Base-by-base conservation (phyloP, 169 alveolate species). In the Plasmodium adleri region DNA sequence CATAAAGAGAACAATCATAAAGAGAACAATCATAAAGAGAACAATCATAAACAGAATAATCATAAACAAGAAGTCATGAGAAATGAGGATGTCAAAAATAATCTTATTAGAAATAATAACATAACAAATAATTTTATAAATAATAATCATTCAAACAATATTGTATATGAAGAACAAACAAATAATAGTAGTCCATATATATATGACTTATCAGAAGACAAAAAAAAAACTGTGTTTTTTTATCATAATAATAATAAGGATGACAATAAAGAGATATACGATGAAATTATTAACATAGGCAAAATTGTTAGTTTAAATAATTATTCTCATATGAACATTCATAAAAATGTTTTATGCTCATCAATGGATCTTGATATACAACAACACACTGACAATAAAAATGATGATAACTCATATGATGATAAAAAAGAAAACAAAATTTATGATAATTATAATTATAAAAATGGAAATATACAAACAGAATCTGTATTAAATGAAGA, bases 211-310 rank as follows among this genome's bases (percentile, higher is more conserved):
- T 56, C 22, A 56, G 15, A 56, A 12, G 64, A 56, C 22, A 8
- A 56, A 15, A 56, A 56, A 56, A 56, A 56, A 56, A 12, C 22
- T 22, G 28, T 78, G 28, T 15, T 47, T 78, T 45, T 78, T 26
- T 70, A 9, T 22, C 54, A 56, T 13, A 39, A 45, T n/a, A 59
- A 74, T 3, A 20, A 52, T 52, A 52, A 52, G 4, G 62, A 9
- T 15, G 47, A 45, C 1, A 32, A 45, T 28, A n/a, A 28, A 28
- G 24, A 75, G 28, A 75, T 26, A 15, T 64, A 66, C 47, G 78
- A 78, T 20, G 89, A 78, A 59, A 78, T 78, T 9, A 59, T 66
- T 39, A 78, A 78, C 26, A 78, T 78, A 64, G 78, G 71, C 4
- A 64, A 45, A 52, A 20, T 78, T 4, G 78, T 22, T n/a, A 78